These are phyloP conservation scores for Priceomyces haplophilus DNA, from an alignment of 805 yeast genomes.

Conservation along the genomic window DNA sequence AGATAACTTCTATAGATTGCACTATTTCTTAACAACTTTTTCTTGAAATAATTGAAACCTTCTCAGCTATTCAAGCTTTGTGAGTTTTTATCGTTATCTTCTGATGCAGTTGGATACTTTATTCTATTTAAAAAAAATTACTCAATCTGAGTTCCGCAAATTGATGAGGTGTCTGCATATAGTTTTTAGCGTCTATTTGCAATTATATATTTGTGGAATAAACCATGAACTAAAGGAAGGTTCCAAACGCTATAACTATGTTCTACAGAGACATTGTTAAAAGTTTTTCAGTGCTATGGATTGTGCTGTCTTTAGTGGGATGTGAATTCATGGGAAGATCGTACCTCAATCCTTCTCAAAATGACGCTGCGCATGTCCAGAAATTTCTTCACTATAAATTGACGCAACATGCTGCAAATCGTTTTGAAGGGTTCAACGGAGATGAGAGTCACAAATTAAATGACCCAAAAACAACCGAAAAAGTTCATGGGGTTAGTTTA, in stretches of 20 bases:
- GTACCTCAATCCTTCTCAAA: background rate
- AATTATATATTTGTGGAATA: background rate
- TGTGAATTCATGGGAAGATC: background rate
- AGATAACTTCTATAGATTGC: background rate
- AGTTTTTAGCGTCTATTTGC: constrained; percentile 2
- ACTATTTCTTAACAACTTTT: background rate
- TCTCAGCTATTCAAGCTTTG: background rate
- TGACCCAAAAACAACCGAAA: background rate
- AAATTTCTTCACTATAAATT: background rate
- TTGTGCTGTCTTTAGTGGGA: too few species aligned
- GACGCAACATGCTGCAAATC: background rate
- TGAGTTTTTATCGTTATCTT: background rate
- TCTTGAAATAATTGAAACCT: background rate
- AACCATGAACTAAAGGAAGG: background rate
- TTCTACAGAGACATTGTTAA: too few species aligned
- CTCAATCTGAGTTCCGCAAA: constrained; percentile 3
- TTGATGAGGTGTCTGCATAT: constrained; percentile 2
- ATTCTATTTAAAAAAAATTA: constrained; percentile 1
- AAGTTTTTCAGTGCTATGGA: too few species aligned
- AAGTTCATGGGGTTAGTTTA: constrained; percentile 25
- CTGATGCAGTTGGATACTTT: background rate
- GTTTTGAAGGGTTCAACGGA: too few species aligned
- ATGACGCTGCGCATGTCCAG: background rate
- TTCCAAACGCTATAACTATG: too few species aligned
- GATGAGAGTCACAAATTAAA: background rate